Base-by-base conservation (phyloP, 1,284 basidiomycete genomes). In the Agaricales sp. region DNA sequence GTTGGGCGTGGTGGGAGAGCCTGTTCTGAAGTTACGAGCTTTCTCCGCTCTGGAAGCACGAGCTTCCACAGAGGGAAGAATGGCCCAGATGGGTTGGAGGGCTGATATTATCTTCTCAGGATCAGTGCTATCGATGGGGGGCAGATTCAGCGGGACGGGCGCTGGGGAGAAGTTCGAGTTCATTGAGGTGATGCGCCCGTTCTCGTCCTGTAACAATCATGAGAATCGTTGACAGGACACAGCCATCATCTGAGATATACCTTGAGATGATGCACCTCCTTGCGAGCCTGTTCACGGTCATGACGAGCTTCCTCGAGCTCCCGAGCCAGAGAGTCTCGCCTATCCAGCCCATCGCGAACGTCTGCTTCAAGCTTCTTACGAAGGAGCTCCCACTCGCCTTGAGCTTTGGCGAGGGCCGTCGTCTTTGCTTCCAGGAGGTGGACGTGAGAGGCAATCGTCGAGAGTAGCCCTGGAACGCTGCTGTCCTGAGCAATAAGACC, bases 1-100 rank as follows among this genome's bases (percentile, higher is more conserved):
- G 2, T 64, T 63, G 3, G 62, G 57, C 0, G 72, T 65, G 0
- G 66, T 55, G 6, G 67, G 67, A 2, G 70, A 69, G 16, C 71
- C 71, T 1, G 75, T 67, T 25, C 77, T 72, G 58, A 78, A 74
- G 52, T 58, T 57, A 12, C 59, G 59, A 13, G 71, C 70, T 50
- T 89, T 75, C 55, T 82, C 86, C 47, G 77, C 67, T n/a, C 39
- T 6, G 6, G 39, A 8, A 2, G 78, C 80, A 35, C 90, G 82
- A 16, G 80, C 74, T 62, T 87, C 83, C 3, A 86, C 80, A 1
- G 87, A 84, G 4, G 92, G 91, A 0, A 94, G 75, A 26, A 82
- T 70, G 2, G 71, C 63, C 90, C 91, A 94, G n/a, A 92, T 57
- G 3, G 84, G 78, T 45, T 75, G 73, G 24, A 94, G 75, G 21